Base-by-base conservation (phyloP, 805 yeast species). In the Wickerhamiella cacticola region DNA sequence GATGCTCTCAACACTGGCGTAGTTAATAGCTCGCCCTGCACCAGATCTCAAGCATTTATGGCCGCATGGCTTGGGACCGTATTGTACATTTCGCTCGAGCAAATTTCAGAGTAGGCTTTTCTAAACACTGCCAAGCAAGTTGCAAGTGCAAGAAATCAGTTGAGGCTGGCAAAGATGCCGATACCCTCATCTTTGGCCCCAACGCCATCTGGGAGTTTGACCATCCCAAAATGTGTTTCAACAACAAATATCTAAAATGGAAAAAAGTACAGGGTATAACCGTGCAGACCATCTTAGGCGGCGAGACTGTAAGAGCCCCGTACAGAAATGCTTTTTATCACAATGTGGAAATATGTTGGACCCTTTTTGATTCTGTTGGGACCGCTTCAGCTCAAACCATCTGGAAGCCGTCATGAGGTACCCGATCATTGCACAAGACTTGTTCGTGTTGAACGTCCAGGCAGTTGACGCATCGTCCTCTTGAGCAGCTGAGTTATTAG, bases 1-100 rank as follows among this genome's bases (percentile, higher is more conserved):
- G 67, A 72, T 45, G 96, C 89, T 0, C 66, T 89, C 33, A 61
- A 75, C 46, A 69, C 70, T 19, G 78, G 77, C 29, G 65, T 78
- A 29, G 80, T 88, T 52, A 74, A 82, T 62, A 96, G 89, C 67
- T 85, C 95, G 2, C 97, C 96, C 2, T 88, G 97, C 66, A 85
- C 95, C 96, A 0, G 84, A 85, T 52, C 69, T 88, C 59, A 88
- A 88, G 64, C 82, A 82, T 88, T 88, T 63, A 77, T 86, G 60
- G 74, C 78, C 35, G 95, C 96, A 1, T 88, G 97, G 97, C 96
- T 96, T 40, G 97, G 97, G 19, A 85, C 89, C 35, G 74, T 95
- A 1, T 64, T 78, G 49, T 55, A 67, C 1, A 67, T 80, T 5
- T 56, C 73, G 0, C 59, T 83, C 3, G 61, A 67, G 4, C 87